These are phyloP conservation scores for Verticillium klebahnii DNA, from an alignment of 2,329 filamentous ascomycete genomes.

Conservation along the genomic window DNA sequence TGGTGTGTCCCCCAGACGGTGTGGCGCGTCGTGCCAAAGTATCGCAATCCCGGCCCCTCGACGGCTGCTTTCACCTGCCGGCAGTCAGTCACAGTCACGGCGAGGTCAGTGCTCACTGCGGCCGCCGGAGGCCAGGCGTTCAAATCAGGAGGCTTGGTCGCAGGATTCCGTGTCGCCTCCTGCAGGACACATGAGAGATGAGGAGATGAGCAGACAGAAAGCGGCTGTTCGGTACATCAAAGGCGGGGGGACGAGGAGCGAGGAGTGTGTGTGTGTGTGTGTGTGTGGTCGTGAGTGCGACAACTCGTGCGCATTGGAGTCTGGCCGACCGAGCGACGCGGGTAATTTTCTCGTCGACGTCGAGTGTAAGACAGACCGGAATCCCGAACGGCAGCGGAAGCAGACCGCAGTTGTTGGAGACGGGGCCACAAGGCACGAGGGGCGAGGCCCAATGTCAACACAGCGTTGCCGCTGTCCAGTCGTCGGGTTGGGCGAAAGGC, in stretches of 20 bases:
- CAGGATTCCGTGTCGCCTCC: conserved; percentile 6
- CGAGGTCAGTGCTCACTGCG: background rate
- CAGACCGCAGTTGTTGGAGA: background rate
- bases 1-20: background rate
- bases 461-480: background rate
- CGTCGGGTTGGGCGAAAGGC: background rate
- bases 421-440: background rate
- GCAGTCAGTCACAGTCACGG: background rate
- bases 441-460: background rate
- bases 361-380: too few relatives aligned
- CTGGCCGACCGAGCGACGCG: too few relatives aligned
- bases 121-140: background rate
- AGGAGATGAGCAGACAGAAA: background rate
- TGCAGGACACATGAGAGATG: conserved; percentile 8
- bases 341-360: too few relatives aligned
- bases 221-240: too few relatives aligned
- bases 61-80: background rate
- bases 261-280: too few relatives aligned
- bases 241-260: too few relatives aligned
- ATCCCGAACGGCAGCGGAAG: too few relatives aligned
- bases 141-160: conserved; percentile 2
- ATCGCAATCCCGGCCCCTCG: background rate
- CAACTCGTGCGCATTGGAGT: too few relatives aligned
- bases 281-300: too few relatives aligned
- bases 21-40: background rate